Conservation (phyloP, 257 asterid species). For the Rauvolfia tetraphylla region DNA sequence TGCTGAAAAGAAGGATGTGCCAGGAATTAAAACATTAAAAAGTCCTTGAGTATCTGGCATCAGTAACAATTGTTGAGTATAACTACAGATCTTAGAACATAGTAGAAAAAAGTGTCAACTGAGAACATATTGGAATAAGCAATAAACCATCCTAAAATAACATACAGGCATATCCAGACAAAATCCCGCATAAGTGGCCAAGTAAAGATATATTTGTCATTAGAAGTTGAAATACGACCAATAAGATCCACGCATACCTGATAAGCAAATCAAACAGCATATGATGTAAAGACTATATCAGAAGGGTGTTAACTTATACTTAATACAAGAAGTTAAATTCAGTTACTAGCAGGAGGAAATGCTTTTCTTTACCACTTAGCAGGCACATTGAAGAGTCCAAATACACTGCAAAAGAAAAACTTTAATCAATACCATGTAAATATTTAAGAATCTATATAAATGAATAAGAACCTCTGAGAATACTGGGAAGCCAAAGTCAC, state of each 20-base stretch:
- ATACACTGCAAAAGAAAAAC: conserved; percentile 57
- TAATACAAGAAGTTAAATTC: conserved; percentile 6
- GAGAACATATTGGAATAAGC: neutral
- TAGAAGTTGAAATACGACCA: conserved; percentile 79
- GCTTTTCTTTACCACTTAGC: conserved; percentile 64
- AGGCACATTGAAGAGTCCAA: conserved; percentile 95
- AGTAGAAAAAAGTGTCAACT: neutral
- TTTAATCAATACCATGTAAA: conserved; percentile 23
- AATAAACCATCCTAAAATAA: conserved; percentile 13
- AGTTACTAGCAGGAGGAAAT: neutral
- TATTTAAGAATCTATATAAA: conserved; percentile 1
- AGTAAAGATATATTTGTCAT: conserved; percentile 85
- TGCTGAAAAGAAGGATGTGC: conserved; percentile 34
- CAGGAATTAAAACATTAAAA: conserved; percentile 38
- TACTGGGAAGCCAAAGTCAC: neutral
- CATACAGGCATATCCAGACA: conserved; percentile 89
- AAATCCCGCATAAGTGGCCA: conserved; percentile 57
- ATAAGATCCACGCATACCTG: conserved; percentile 80
- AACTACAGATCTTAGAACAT: neutral
- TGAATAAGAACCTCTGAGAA: neutral
- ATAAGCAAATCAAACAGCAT: conserved; percentile 13
- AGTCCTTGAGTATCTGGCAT: conserved; percentile 42
- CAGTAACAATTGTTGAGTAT: conserved; percentile 9
- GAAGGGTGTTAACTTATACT: neutral
- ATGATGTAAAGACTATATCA: neutral